Percentiles rank a stretch among this genome's conserved stretches.
Evolutionary conservation across 2,329 filamentous ascomycete species (phyloP).

Genomic region (Cadophora gregata): DNA sequence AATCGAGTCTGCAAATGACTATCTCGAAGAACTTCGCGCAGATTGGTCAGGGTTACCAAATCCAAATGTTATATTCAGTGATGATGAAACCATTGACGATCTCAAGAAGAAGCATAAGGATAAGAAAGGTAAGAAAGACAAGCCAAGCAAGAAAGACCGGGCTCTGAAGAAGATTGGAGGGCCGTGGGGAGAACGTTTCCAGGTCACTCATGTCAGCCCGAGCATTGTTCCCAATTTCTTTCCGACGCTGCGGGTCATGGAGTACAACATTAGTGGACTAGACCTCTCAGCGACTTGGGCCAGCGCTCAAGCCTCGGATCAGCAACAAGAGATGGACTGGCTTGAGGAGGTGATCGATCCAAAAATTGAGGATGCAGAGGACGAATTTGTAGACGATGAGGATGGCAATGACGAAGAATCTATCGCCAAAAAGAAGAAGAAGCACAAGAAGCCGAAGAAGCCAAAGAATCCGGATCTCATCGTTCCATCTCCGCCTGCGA

Average conservation of each 20-base stretch:
- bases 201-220: constrained; percentile 79
- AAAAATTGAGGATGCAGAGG: neutral
- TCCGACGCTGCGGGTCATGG: constrained; percentile 85
- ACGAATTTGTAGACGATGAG: constrained; percentile 5
- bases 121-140: constrained; percentile 57
- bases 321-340: constrained; percentile 29
- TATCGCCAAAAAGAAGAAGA: constrained; percentile 50
- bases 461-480: constrained; percentile 65
- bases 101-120: constrained; percentile 52
- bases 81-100: constrained; percentile 39
- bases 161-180: constrained; percentile 76
- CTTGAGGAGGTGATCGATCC: constrained; percentile 29
- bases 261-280: constrained; percentile 80
- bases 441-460: constrained; percentile 54
- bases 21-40: constrained; percentile 77
- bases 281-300: constrained; percentile 37
- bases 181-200: constrained; percentile 83
- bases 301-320: constrained; percentile 19
- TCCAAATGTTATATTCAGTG: constrained; percentile 32
- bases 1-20: constrained; percentile 73
- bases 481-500: constrained; percentile 75
- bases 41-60: constrained; percentile 79
- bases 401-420: constrained; percentile 30
- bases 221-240: constrained; percentile 94
- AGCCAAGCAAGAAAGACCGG: constrained; percentile 53